Evolutionary conservation across 257 asterid species (phyloP).

Genomic region (Solanum verrucosum): DNA sequence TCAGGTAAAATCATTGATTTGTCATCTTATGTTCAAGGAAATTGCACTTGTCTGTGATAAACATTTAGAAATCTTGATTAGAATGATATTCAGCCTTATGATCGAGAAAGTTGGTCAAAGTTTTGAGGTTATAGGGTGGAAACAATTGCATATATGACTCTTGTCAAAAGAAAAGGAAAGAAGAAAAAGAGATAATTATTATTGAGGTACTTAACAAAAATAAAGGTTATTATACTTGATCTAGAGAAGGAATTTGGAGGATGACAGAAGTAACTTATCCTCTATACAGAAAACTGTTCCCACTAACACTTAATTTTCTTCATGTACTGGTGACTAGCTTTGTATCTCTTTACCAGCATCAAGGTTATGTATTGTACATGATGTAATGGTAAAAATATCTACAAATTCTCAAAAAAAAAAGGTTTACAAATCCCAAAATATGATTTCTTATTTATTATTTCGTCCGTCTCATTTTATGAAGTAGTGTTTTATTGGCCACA

Average conservation of each 20-base stretch:
- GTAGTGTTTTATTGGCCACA: not conserved
- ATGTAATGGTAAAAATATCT: too few species aligned
- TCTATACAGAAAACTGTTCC: not conserved
- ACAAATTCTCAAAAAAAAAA: not conserved
- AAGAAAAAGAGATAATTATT: not conserved
- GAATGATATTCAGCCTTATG: not conserved
- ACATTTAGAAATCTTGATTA: not conserved
- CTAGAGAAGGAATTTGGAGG: not conserved
- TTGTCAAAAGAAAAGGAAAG: not conserved
- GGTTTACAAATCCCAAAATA: not conserved
- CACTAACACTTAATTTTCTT: not conserved
- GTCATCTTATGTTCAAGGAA: not conserved
- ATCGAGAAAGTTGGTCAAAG: not conserved
- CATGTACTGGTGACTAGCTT: not conserved
- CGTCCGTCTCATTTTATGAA: not conserved
- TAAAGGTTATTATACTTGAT: not conserved
- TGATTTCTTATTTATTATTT: not conserved
- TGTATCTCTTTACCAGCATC: not conserved
- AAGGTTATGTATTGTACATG: not conserved
- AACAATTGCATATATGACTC: not conserved
- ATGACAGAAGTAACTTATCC: not conserved
- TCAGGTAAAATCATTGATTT: slow-evolving; percentile 40
- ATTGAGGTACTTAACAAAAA: not conserved
- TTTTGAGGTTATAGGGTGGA: not conserved
- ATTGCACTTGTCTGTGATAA: not conserved